Evolutionary conservation across 1,284 basidiomycete genomes (phyloP).

Genomic region (Ustilago esculenta): DNA sequence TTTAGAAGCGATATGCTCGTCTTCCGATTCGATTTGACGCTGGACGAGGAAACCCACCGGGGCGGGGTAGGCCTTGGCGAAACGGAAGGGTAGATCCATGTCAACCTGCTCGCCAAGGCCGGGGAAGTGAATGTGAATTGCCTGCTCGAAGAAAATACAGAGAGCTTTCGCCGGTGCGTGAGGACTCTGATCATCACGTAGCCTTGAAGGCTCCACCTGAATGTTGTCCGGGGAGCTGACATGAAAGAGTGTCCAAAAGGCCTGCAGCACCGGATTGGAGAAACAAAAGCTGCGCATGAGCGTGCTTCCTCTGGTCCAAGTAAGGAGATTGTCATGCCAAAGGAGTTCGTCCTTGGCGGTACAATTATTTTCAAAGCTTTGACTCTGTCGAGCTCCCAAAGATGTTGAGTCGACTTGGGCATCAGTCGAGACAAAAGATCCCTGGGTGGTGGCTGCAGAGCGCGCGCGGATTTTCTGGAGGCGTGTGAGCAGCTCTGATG

Average conservation of each 20-base stretch:
- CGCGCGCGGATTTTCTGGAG: conserved; percentile 36
- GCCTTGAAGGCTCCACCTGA: conserved; percentile 30
- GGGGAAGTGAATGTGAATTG: conserved; percentile 52
- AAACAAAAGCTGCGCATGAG: conserved; percentile 51
- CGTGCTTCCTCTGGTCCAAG: conserved; percentile 46
- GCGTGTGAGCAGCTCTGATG: conserved; percentile 24
- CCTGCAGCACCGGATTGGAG: conserved; percentile 35
- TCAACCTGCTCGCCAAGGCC: conserved; percentile 48
- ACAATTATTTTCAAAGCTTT: not conserved
- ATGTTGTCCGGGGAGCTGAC: conserved; percentile 28
- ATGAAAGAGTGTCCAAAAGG: conserved; percentile 56
- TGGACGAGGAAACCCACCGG: conserved; percentile 52
- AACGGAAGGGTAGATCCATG: conserved; percentile 50
- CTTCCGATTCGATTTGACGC: conserved; percentile 48
- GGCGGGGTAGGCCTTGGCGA: conserved; percentile 43
- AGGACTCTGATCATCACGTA: not conserved
- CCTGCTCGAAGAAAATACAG: conserved; percentile 56
- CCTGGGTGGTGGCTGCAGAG: conserved; percentile 28
- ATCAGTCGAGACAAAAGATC: conserved; percentile 13
- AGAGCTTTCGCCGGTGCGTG: conserved; percentile 28
- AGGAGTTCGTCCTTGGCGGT: conserved; percentile 36
- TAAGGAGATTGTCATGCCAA: conserved; percentile 41
- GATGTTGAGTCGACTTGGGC: not conserved
- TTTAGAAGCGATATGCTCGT: conserved; percentile 29
- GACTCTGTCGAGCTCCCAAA: not conserved